These are phyloP conservation scores for Pythium phragmiticola DNA, from an alignment of 352 stramenopile species.

Conservation along the genomic window DNA sequence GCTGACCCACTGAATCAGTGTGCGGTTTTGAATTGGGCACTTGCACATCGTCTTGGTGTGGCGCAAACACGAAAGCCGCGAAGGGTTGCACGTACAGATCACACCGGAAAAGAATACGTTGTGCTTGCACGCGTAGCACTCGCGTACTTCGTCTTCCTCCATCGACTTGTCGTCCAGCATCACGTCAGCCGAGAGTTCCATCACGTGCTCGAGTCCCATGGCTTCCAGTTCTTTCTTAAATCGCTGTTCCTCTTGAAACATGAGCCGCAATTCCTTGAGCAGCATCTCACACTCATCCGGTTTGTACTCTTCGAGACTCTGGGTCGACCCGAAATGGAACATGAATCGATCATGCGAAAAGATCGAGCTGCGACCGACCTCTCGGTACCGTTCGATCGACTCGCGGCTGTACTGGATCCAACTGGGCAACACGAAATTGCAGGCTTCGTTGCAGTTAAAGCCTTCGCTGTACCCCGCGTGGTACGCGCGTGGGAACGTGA, in stretches of 20 bases:
- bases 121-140: slow-evolving; percentile 71
- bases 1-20: slow-evolving; percentile 69
- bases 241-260: slow-evolving; percentile 70
- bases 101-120: slow-evolving; percentile 83
- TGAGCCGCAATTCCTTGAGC: slow-evolving; percentile 54
- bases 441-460: slow-evolving; percentile 91
- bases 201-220: slow-evolving; percentile 46
- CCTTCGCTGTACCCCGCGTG: slow-evolving; percentile 97
- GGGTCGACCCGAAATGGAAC: slow-evolving; percentile 67
- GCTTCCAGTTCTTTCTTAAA: slow-evolving; percentile 54
- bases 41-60: slow-evolving; percentile 66
- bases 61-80: slow-evolving; percentile 57
- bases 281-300: slow-evolving; percentile 65
- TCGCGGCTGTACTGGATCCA: slow-evolving; percentile 84
- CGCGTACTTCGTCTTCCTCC: slow-evolving; percentile 64
- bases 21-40: slow-evolving; percentile 52
- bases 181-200: slow-evolving; percentile 61
- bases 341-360: slow-evolving; percentile 85
- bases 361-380: slow-evolving; percentile 60
- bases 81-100: slow-evolving; percentile 61
- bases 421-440: slow-evolving; percentile 84
- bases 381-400: slow-evolving; percentile 68
- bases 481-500: slow-evolving; percentile 97
- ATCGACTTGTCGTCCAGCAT: slow-evolving; percentile 75
- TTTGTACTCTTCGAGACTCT: slow-evolving; percentile 64